Evolutionary conservation across 192 early-diverging fungal genomes (phyloP).

Genomic region (Spizellomyces sp.): DNA sequence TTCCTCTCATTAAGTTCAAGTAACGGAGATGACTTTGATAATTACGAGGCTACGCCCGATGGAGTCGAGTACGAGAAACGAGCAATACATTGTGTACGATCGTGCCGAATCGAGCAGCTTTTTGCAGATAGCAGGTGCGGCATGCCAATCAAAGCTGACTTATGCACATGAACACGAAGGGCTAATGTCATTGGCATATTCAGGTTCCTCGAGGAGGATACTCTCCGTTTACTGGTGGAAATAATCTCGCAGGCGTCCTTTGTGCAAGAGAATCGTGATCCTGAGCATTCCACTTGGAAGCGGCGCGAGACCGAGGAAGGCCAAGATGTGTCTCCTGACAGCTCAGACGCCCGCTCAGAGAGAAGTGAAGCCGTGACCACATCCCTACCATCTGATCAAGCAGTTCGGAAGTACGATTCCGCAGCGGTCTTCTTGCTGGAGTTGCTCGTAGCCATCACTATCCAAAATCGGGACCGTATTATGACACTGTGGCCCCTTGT

Average conservation of each 20-base stretch:
- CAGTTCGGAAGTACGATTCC: conserved; percentile 29
- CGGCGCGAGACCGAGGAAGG: too few species aligned
- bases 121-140: conserved; percentile 69
- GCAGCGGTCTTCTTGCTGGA: conserved; percentile 77
- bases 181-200: background rate
- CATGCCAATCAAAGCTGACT: background rate
- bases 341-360: background rate
- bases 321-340: too few species aligned
- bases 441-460: conserved; percentile 70
- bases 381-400: conserved; percentile 20
- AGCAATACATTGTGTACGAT: conserved; percentile 67
- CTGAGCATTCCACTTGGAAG: too few species aligned
- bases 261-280: conserved; percentile 8
- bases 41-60: conserved; percentile 62
- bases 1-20: conserved; percentile 66
- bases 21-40: conserved; percentile 54
- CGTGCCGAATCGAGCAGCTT: conserved; percentile 72
- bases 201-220: conserved; percentile 69
- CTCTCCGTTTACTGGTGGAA: conserved; percentile 61
- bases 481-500: conserved; percentile 62
- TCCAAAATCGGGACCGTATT: conserved; percentile 79
- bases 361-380: conserved; percentile 6
- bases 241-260: conserved; percentile 53
- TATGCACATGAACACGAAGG: background rate
- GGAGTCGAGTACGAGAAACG: conserved; percentile 69